Evolutionary conservation across 2,329 filamentous ascomycete species (phyloP).

Genomic region (Chlorencoelia australis): DNA sequence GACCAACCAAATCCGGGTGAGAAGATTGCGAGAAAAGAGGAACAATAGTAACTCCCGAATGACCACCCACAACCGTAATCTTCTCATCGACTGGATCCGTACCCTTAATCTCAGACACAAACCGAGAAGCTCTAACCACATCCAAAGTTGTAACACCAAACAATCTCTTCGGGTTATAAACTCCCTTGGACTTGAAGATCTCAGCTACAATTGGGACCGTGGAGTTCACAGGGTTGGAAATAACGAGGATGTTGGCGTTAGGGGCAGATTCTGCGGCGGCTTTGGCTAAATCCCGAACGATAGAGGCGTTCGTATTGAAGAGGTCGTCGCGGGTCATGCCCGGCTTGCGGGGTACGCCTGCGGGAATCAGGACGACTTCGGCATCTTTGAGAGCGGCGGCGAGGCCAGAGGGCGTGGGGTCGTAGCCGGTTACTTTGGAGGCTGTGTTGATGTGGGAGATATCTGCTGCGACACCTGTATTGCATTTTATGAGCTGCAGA

Average conservation of each 20-base stretch:
- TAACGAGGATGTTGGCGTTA: slow-evolving; percentile 91
- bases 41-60: slow-evolving; percentile 97
- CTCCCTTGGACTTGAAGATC: slow-evolving; percentile 84
- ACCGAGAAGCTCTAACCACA: slow-evolving; percentile 95
- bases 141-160: slow-evolving; percentile 99
- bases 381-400: slow-evolving; percentile 84
- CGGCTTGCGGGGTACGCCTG: slow-evolving; percentile 98
- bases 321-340: slow-evolving; percentile 99
- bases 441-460: slow-evolving; percentile 93
- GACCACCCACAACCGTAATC: slow-evolving; percentile 92
- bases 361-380: slow-evolving; percentile 94
- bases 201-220: slow-evolving; percentile 96
- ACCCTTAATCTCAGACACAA: slow-evolving; percentile 83
- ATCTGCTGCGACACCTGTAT: slow-evolving; percentile 95
- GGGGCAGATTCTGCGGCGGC: slow-evolving; percentile 78
- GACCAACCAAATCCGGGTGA: slow-evolving; percentile 72
- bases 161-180: slow-evolving; percentile 91
- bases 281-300: slow-evolving; percentile 89
- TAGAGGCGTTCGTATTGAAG: slow-evolving; percentile 99
- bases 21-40: slow-evolving; percentile 91
- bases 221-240: slow-evolving; percentile 99
- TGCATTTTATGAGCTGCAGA: slow-evolving; percentile 43
- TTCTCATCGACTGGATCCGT: slow-evolving; percentile 88
- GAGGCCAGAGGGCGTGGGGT: slow-evolving; percentile 76
- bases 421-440: slow-evolving; percentile 79